These are phyloP conservation scores for Eucalyptus regnans DNA, from an alignment of 345 rosid genomes.

Conservation along the genomic window DNA sequence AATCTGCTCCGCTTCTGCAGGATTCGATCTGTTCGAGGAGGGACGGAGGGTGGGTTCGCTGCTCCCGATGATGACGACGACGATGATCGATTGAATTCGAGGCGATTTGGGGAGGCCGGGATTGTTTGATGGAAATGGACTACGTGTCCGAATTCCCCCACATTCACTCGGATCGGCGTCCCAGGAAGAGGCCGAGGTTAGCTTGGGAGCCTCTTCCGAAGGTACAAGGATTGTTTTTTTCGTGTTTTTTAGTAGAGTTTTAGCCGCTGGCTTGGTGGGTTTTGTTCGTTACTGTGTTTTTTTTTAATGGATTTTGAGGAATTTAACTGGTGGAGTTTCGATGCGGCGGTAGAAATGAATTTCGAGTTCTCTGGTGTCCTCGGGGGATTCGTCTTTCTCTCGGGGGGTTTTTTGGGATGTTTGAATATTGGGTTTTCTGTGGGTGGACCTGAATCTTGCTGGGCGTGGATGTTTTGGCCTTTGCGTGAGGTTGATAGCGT, in stretches of 20 bases:
- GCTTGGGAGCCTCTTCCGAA: constrained; percentile 49
- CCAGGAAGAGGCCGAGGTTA: constrained; percentile 45
- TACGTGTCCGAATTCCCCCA: constrained; percentile 32
- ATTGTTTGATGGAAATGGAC: constrained; percentile 32
- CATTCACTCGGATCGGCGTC: constrained; percentile 49
- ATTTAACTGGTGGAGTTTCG: not conserved
- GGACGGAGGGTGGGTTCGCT: too few species aligned
- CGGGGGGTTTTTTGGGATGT: not conserved
- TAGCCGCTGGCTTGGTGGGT: not conserved
- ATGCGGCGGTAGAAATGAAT: not conserved
- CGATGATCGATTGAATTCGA: not conserved
- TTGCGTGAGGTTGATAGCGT: not conserved
- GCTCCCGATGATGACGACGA: too few species aligned
- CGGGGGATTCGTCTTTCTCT: not conserved
- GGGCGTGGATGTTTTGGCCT: not conserved
- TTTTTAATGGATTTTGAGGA: not conserved
- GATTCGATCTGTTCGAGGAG: not conserved
- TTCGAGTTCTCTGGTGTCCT: not conserved
- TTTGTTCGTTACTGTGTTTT: not conserved
- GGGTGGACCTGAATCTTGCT: not conserved
- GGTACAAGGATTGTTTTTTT: constrained; percentile 13
- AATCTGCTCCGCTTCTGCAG: not conserved
- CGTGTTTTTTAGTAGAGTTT: not conserved
- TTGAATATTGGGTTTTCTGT: not conserved
- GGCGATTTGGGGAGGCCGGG: not conserved